Evolutionary conservation across 139 green algal species (phyloP).

Genomic region (Gonium pectorale): DNA sequence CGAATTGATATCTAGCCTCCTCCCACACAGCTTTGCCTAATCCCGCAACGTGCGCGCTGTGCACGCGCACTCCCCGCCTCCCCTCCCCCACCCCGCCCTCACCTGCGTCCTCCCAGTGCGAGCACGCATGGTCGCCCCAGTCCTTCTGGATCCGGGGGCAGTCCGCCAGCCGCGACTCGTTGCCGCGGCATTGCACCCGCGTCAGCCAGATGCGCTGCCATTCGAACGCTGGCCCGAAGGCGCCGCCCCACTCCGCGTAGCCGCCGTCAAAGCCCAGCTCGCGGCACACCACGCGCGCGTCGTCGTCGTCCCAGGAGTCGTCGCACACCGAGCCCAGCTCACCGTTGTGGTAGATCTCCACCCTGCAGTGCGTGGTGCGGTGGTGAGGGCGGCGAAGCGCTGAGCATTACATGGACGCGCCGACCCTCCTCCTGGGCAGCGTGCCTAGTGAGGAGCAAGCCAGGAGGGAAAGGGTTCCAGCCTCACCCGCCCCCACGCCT

Average conservation of each 20-base stretch:
- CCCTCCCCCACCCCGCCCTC: too few relatives aligned
- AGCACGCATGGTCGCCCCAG: conserved; percentile 42
- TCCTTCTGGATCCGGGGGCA: neutral
- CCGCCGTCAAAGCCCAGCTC: conserved; percentile 42
- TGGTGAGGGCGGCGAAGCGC: neutral
- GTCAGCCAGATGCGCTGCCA: conserved; percentile 44
- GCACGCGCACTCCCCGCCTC: too few relatives aligned
- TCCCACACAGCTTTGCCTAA: too few relatives aligned
- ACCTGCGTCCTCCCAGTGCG: conserved; percentile 47
- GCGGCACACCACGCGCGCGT: conserved; percentile 36
- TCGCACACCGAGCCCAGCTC: conserved; percentile 31
- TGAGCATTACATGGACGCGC: too few relatives aligned
- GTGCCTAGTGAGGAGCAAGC: too few relatives aligned
- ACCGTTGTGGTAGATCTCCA: conserved; percentile 29
- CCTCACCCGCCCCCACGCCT: too few relatives aligned
- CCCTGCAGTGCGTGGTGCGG: neutral
- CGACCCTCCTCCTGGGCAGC: too few relatives aligned
- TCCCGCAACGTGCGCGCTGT: too few relatives aligned
- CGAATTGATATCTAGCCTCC: too few relatives aligned
- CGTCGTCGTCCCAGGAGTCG: conserved; percentile 43
- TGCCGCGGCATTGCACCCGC: conserved; percentile 20
- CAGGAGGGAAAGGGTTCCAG: too few relatives aligned
- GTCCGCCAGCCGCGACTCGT: neutral
- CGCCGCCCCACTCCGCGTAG: conserved; percentile 37
- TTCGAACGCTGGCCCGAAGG: conserved; percentile 26